Evolutionary conservation across 345 rosid species (phyloP), one percentile per base, ranked within the genome.

Genomic region (Rhodomyrtus tomentosa): DNA sequence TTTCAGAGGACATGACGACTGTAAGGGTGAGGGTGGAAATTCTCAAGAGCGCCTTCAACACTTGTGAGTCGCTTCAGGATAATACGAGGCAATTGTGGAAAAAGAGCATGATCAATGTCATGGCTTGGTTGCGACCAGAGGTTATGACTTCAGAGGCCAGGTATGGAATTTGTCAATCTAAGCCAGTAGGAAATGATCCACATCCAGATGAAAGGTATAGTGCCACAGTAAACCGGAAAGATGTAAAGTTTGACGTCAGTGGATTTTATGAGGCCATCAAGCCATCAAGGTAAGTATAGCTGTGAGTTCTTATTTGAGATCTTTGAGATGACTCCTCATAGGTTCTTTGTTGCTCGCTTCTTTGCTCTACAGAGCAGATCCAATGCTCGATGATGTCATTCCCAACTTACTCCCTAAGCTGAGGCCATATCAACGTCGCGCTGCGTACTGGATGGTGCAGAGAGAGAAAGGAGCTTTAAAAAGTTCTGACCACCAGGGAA

Each of bases 81-180:
- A 93, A 85, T 82, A 89, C 89, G 9, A 92, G 96, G 88, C 96
- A 93, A 62, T 59, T 90, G 55, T 96, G 99, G 99, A 95, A 92
- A 88, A 95, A 88, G 90, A 95, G 98, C 89, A 93, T 96, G 96
- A 85, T 93, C 87, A 94, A 94, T 92, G 92, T 92, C 84, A 95
- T 96, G 95, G 91, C 94, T 85, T 96, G 99, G 99, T 85, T 96
- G 85, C 92, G 95, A 82, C 98, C 99, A 40, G 99, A 95, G 90
- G 96, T 96, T 38, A 86, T 90, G 90, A 93, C 97, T 49, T 94
- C 97, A 20, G 98, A 95, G 87, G 93, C 91, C 85, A 90, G 92
- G 84, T 95, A 96, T 90, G 93, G 94, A 80, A 50, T 86, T 82
- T 45, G 82, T 82, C 85, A 76, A 51, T 85, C 90, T 48, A 84